These are phyloP conservation scores for Nicotiana undulata DNA, from an alignment of 257 asterid species.

Conservation along the genomic window DNA sequence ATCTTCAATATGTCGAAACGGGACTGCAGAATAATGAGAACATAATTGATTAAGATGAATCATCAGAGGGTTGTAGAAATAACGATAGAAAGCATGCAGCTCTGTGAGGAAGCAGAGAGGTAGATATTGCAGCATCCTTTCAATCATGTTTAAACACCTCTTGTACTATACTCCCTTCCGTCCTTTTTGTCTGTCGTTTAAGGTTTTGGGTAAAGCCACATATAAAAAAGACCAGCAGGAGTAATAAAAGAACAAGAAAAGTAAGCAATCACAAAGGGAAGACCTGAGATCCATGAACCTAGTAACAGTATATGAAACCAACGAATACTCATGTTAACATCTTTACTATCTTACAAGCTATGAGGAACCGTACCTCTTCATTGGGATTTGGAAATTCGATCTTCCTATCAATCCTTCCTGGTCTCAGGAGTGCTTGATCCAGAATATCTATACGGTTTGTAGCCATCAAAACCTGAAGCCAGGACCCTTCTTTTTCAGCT, in stretches of 20 bases:
- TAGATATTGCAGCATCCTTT: neutral
- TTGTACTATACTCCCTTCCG: neutral
- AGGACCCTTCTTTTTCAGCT: neutral
- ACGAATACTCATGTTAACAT: neutral
- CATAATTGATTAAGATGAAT: neutral
- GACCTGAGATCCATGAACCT: neutral
- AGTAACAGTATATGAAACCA: neutral
- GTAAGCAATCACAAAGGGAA: neutral
- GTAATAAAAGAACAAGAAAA: neutral
- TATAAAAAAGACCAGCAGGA: neutral
- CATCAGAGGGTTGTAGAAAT: neutral
- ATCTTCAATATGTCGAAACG: constrained; percentile 78
- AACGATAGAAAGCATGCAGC: neutral
- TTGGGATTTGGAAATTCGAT: constrained; percentile 95
- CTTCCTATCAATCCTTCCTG: constrained; percentile 89
- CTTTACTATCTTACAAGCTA: neutral
- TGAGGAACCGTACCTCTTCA: constrained; percentile 46
- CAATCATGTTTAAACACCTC: neutral
- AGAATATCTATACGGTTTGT: constrained; percentile 86
- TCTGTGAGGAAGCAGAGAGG: neutral
- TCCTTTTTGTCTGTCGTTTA: neutral
- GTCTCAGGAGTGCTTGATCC: constrained; percentile 91
- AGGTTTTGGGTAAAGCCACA: neutral
- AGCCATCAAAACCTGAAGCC: constrained; percentile 81
- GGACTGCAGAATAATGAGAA: constrained; percentile 37